These are phyloP conservation scores for Asterella californica DNA, from an alignment of 225 moss, liverwort and hornwort species.

Conservation along the genomic window DNA sequence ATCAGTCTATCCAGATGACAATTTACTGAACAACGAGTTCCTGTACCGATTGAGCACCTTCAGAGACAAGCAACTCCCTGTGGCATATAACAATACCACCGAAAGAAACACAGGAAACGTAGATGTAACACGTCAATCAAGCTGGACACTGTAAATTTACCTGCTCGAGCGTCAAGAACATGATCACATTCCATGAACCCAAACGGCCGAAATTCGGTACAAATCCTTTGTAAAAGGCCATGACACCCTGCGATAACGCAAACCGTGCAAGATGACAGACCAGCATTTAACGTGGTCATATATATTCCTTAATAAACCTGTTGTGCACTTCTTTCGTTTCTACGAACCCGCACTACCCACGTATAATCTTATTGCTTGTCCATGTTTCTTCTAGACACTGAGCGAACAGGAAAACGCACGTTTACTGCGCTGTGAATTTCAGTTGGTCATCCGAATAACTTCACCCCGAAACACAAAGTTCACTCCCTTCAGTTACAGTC, in stretches of 20 bases:
- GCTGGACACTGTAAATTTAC: slow-evolving; percentile 25
- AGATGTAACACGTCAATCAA: neutral
- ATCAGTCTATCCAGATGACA: neutral
- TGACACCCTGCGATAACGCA: slow-evolving; percentile 50
- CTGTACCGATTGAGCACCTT: neutral
- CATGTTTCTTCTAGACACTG: no score
- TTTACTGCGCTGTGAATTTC: neutral
- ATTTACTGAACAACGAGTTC: neutral
- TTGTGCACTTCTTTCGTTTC: no score
- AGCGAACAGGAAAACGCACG: no score
- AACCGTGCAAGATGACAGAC: neutral
- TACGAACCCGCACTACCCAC: no score
- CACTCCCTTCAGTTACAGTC: neutral
- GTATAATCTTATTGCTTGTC: no score
- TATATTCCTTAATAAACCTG: no score
- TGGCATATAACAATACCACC: neutral
- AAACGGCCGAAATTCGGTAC: slow-evolving; percentile 89
- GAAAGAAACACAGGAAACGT: no score
- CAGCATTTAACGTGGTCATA: no score
- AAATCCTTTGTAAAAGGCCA: slow-evolving; percentile 95
- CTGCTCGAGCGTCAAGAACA: slow-evolving; percentile 98
- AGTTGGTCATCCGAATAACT: neutral
- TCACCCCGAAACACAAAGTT: neutral
- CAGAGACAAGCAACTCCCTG: neutral
- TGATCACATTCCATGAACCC: slow-evolving; percentile 98